Base-by-base conservation (phyloP, 1,139 yeast species). In the Protomyces lactucae-debilis region DNA sequence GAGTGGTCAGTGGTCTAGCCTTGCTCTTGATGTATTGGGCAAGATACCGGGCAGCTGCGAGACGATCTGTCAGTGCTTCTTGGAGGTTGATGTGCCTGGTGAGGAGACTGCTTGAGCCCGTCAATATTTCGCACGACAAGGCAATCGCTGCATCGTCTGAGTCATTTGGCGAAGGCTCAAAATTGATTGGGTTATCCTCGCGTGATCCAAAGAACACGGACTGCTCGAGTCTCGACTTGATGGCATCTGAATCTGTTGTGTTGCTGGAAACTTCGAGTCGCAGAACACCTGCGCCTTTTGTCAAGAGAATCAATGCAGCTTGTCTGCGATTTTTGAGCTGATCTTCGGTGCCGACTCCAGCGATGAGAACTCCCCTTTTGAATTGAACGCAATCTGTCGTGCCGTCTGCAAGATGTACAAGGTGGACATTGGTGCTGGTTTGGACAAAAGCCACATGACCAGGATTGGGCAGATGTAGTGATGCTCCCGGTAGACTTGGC, bases 371-470 rank as follows among this genome's bases (percentile, higher is more conserved):
- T 2, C 80, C 79, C 1, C 80, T 69, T 66, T 82, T 82, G 68
- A 90, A 81, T 16, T 80, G 78, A 21, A 90, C 78, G 8, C 83
- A 78, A 71, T 90, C 97, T 74, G 39, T 25, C 5, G 36, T 90
- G 96, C 95, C 96, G 88, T 71, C 35, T 64, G 68, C 57, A 32
- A 51, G 40, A 21, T 45, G 37, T 28, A 57, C 37, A 25, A 57
- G 28, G 40, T 52, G 54, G 1, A 45, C 53, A 35, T 52, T 36
- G 3, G 25, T 25, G n/a, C 55, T 45, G 14, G 87, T 79, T 69
- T 89, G 95, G 1, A 88, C 80, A 61, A 90, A 73, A 1, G 88
- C 84, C 18, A 89, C 79, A 0, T 88, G 82, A 64, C 83, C 81
- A 8, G 83, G 63, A 52, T 59, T 83, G 64, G 86, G 79, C 1